Percentiles rank a stretch among this genome's conserved stretches.
Evolutionary conservation across 1,284 basidiomycete genomes (phyloP).

Genomic region (Dichomitus squalens): DNA sequence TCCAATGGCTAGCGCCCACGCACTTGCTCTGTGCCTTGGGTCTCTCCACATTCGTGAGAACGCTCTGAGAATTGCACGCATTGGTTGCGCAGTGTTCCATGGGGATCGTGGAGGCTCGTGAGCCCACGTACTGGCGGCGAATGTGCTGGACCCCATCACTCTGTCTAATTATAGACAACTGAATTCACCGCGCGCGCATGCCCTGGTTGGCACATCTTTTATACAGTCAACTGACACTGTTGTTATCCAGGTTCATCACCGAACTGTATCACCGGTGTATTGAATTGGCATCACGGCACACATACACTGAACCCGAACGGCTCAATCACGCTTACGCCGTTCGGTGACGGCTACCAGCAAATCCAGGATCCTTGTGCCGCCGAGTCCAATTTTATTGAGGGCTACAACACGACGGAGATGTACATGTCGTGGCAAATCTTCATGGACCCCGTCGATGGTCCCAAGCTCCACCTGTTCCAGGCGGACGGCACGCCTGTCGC

Average conservation of each 20-base stretch:
- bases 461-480: slow-evolving; percentile 66
- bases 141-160: too few species aligned
- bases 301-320: slow-evolving; percentile 73
- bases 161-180: too few species aligned
- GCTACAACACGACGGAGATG: slow-evolving; percentile 73
- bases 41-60: too few species aligned
- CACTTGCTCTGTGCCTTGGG: not conserved
- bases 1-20: not conserved
- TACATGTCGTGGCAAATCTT: slow-evolving; percentile 62
- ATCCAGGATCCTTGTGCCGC: slow-evolving; percentile 90
- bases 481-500: slow-evolving; percentile 66
- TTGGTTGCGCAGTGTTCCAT: too few species aligned
- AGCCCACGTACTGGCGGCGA: too few species aligned
- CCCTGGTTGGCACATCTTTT: not conserved
- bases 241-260: slow-evolving; percentile 62
- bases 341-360: slow-evolving; percentile 87
- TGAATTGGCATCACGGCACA: slow-evolving; percentile 87
- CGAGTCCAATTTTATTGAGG: slow-evolving; percentile 80
- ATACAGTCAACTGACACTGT: not conserved
- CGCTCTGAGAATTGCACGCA: too few species aligned
- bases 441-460: slow-evolving; percentile 52
- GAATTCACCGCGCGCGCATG: too few species aligned
- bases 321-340: slow-evolving; percentile 71
- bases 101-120: too few species aligned
- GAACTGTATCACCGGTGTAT: slow-evolving; percentile 80